Conservation (phyloP, 2,329 filamentous ascomycete species). For the Fusarium bactridioides region DNA sequence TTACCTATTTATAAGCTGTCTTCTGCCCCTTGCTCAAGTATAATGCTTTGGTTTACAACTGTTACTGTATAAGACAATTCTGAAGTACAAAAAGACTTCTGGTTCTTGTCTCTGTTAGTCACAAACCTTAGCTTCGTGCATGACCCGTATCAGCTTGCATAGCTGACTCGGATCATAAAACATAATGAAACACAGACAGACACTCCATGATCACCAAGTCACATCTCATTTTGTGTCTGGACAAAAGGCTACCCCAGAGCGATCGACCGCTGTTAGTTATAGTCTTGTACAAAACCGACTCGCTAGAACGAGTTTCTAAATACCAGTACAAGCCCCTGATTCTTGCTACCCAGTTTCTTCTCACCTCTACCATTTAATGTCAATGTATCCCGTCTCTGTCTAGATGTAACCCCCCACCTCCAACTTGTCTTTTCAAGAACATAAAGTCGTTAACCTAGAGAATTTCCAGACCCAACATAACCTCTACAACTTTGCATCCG, state of each 20-base stretch:
- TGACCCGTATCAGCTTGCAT: not conserved
- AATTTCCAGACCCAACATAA: not conserved
- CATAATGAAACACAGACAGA: not conserved
- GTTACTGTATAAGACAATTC: not conserved
- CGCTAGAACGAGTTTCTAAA: slow-evolving; percentile 3
- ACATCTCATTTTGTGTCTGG: not conserved
- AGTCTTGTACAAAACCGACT: slow-evolving; percentile 11
- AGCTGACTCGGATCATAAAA: not conserved
- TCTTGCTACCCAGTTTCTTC: not conserved
- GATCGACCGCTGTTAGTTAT: not conserved
- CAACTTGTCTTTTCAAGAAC: slow-evolving; percentile 2
- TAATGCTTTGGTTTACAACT: not conserved
- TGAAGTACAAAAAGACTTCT: not conserved
- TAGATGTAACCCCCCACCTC: slow-evolving; percentile 12
- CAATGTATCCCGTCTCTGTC: slow-evolving; percentile 14
- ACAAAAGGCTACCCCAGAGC: not conserved
- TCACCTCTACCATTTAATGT: slow-evolving; percentile 10
- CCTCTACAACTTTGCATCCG: slow-evolving; percentile 76
- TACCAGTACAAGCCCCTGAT: not conserved
- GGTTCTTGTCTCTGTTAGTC: not conserved
- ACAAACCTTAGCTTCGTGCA: not conserved
- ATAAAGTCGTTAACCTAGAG: slow-evolving; percentile 2
- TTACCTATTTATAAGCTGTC: not conserved
- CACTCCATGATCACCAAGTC: not conserved
- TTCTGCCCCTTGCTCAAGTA: not conserved